A percentile compares a stretch with the other conserved stretches of the same genome.
phyloP scores from a whole-genome alignment of 2,329 filamentous ascomycete genomes.

The Peltaster fructicola region DNA sequence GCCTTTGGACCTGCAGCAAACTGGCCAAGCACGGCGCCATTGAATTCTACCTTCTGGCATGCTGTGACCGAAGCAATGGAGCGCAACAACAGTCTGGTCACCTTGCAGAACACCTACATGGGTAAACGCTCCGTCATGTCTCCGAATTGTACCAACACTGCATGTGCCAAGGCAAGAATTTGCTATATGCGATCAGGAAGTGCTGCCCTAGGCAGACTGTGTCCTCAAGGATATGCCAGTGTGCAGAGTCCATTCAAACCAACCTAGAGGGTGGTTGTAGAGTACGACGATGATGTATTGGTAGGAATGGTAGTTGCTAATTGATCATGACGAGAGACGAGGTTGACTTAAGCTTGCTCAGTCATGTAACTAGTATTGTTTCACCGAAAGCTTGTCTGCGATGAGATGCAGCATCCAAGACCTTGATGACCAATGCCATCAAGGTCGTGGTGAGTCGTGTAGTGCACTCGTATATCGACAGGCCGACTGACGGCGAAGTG shows the following conservation, averaged over 20 bases:
- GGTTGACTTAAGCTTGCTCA: no score
- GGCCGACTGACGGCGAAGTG: no score
- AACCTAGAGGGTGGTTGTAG: not conserved
- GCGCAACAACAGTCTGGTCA: constrained; percentile 30
- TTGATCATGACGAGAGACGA: no score
- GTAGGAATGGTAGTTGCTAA: not conserved
- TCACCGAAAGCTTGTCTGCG: no score
- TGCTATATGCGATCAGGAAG: constrained; percentile 43
- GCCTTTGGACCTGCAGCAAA: constrained; percentile 26
- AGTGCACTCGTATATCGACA: no score
- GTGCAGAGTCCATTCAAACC: constrained; percentile 23
- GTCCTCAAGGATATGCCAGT: constrained; percentile 32
- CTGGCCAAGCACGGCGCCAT: constrained; percentile 31
- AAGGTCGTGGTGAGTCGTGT: no score
- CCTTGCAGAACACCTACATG: constrained; percentile 32
- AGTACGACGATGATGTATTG: not conserved
- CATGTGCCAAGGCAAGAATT: constrained; percentile 36
- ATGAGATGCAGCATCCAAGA: no score
- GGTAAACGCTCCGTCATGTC: constrained; percentile 34
- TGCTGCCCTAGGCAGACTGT: constrained; percentile 31
- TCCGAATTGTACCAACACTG: constrained; percentile 34
- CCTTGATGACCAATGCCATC: no score
- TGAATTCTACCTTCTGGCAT: constrained; percentile 45
- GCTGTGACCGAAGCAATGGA: constrained; percentile 40
- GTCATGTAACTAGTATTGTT: no score